phyloP scores from a whole-genome alignment of 1,139 yeast species.

The Waltiozyma sp. region DNA sequence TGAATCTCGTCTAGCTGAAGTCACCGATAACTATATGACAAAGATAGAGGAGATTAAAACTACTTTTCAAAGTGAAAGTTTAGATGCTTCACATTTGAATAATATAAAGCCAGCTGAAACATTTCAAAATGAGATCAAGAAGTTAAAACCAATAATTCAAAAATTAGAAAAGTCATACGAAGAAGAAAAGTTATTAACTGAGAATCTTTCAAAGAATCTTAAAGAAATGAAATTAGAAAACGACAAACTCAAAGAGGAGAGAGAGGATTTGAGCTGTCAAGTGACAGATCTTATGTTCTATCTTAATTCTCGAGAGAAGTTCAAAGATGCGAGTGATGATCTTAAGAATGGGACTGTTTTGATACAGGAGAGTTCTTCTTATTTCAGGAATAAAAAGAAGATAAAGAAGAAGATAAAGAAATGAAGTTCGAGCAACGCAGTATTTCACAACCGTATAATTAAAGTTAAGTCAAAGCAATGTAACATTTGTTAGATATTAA shows the following conservation, averaged over 20 bases:
- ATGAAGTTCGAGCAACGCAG: background rate
- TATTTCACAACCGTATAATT: no score
- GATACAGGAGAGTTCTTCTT: constrained; percentile 13
- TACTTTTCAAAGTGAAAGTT: no score
- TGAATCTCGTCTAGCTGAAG: constrained; percentile 46
- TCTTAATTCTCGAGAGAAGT: constrained; percentile 61
- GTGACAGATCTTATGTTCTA: constrained; percentile 75
- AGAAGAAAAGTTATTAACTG: constrained; percentile 43
- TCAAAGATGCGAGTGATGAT: constrained; percentile 59
- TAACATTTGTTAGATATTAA: no score
- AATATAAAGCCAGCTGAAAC: constrained; percentile 1
- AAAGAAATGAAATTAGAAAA: constrained; percentile 35
- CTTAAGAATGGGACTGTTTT: constrained; percentile 62
- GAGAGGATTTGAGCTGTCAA: constrained; percentile 52
- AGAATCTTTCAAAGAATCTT: constrained; percentile 46
- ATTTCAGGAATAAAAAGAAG: background rate
- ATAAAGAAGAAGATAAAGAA: background rate
- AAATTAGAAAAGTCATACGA: constrained; percentile 23
- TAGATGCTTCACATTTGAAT: background rate
- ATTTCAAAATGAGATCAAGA: constrained; percentile 21
- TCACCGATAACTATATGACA: constrained; percentile 18
- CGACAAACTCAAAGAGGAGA: constrained; percentile 25
- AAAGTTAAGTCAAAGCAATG: no score
- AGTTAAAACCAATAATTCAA: constrained; percentile 21
- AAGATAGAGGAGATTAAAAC: background rate